Base-by-base conservation (phyloP, 129 eudicot species). In the Flaveria linearis region DNA sequence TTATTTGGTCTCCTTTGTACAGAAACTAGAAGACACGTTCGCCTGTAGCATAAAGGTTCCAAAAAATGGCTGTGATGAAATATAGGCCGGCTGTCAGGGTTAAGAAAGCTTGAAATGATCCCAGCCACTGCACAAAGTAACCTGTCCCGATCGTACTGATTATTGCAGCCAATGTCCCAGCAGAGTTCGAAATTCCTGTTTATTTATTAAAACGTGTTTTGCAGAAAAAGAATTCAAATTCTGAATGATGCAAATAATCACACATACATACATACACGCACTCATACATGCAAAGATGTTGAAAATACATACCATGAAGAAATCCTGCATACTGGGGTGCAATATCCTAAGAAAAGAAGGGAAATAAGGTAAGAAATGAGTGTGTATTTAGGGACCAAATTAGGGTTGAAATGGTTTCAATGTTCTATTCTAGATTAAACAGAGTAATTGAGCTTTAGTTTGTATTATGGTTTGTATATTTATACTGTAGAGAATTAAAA, bases 81-180 rank as follows among this genome's bases (percentile, higher is more conserved):
- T 94, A 94, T 5, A 94, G 89, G 61, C 89, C 69, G 0, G 99
- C 91, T 57, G 99, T 94, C 68, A 94, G 85, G 4, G 90, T 86
- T 45, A 94, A 77, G 77, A 94, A 94, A 45, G 99, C 96, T 68
- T 91, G 96, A 72, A 94, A 94, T 1, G 99, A 94, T 81, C 99
- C 99, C 14, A 89, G 80, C 99, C 99, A 91, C 67, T 94, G 88
- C 30, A 94, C 97, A 66, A 94, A 94, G 69, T 82, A 86, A 45
- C 99, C 97, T n/a, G 99, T 86, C 47, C 97, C 96, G 7, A 94
- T 91, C 5, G 96, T 94, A 74, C 99, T 94, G 57, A 89, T 58
- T 69, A 94, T 94, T 1, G 97, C 99, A 53, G 97, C 99, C 71
- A 94, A 71, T 56, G 99, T 94, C 64, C 96, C 99, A 2, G 89